Evolutionary conservation across 2,329 filamentous ascomycete species (phyloP).

Genomic region (Fusarium armeniacum): DNA sequence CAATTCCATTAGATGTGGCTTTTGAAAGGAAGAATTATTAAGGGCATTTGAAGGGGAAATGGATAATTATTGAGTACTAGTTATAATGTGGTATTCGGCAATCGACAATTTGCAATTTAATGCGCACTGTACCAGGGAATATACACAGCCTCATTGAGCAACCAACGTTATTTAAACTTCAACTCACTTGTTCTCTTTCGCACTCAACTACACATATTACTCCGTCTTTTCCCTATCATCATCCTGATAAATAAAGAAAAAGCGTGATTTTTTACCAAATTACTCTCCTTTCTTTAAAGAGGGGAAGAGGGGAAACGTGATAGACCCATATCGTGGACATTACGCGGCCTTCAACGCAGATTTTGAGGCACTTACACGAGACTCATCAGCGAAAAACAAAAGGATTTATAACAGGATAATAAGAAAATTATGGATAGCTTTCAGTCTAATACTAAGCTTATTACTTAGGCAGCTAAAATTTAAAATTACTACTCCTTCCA

Average conservation of each 20-base stretch:
- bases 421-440: not conserved
- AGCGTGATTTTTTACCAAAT: constrained; percentile 14
- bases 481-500: not conserved
- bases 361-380: constrained; percentile 29
- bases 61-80: not conserved
- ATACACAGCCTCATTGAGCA: constrained; percentile 31
- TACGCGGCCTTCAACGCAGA: constrained; percentile 35
- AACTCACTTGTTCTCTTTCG: not conserved
- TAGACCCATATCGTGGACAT: constrained; percentile 31
- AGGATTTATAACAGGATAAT: constrained; percentile 3
- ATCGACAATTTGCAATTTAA: not conserved
- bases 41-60: not conserved
- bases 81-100: not conserved
- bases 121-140: constrained; percentile 8
- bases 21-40: not conserved
- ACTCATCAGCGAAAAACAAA: not conserved
- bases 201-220: not conserved
- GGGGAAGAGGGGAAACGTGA: constrained; percentile 16
- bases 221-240: not conserved
- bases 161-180: constrained; percentile 13
- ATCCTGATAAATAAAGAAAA: not conserved
- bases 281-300: constrained; percentile 7
- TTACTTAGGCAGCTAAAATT: not conserved
- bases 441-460: not conserved
- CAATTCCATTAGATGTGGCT: no score